These are phyloP conservation scores for Hericium coralloides DNA, from an alignment of 768 basidiomycete species.

Conservation along the genomic window DNA sequence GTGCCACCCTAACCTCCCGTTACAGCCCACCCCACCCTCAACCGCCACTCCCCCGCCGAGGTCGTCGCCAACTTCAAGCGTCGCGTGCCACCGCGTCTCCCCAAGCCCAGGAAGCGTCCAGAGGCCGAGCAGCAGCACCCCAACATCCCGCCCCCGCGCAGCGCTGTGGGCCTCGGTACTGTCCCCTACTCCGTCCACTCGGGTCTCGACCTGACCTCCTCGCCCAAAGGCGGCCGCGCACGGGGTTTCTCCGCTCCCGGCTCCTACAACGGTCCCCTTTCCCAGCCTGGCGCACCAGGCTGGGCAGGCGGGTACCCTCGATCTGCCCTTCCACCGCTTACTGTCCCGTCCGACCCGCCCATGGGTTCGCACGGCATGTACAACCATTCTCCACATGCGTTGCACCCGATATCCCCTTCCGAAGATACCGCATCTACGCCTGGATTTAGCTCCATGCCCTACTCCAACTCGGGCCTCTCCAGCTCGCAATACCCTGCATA, in stretches of 20 bases:
- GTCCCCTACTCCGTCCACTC: conserved; percentile 61
- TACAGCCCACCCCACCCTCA: conserved; percentile 83
- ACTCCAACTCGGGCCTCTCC: conserved; percentile 24
- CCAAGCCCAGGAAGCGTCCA: conserved; percentile 71
- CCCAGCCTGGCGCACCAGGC: conserved; percentile 43
- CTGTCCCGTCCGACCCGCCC: conserved; percentile 70
- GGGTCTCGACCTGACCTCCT: conserved; percentile 29
- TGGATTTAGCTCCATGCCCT: conserved; percentile 30
- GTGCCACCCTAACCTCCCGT: conserved; percentile 7
- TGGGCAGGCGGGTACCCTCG: conserved; percentile 50
- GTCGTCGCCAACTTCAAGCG: conserved; percentile 94
- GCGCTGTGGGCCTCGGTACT: conserved; percentile 61
- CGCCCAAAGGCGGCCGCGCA: conserved; percentile 46
- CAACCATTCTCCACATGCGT: conserved; percentile 48
- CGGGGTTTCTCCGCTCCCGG: conserved; percentile 77
- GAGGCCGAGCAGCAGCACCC: conserved; percentile 64
- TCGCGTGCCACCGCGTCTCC: conserved; percentile 86
- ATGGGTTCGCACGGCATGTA: conserved; percentile 52
- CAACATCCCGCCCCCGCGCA: conserved; percentile 65
- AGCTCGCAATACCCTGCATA: conserved; percentile 53
- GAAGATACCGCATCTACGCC: conserved; percentile 56
- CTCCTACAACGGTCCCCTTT: conserved; percentile 58
- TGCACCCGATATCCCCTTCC: conserved; percentile 60
- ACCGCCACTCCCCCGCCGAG: conserved; percentile 82
- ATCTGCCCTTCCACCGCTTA: conserved; percentile 62